Percentiles rank a stretch among this genome's conserved stretches.
Conservation (phyloP, 495 filamentous ascomycete genomes). For the Neurospora sp. region DNA sequence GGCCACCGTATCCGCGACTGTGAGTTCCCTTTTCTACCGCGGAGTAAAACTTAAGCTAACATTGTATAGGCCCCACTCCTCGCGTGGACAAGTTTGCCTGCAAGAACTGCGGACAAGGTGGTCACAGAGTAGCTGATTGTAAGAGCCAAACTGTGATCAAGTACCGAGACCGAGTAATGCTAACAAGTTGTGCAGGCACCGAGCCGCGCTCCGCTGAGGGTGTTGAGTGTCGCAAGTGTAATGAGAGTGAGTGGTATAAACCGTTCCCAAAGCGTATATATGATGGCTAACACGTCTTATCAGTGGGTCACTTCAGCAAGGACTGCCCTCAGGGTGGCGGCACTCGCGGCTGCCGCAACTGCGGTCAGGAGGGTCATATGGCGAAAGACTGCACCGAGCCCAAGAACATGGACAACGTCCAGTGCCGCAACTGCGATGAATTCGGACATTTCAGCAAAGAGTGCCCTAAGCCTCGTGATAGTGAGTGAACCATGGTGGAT, state of each 20-base stretch:
- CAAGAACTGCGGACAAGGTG: slow-evolving; percentile 61
- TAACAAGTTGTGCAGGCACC: slow-evolving; percentile 34
- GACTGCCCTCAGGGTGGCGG: slow-evolving; percentile 59
- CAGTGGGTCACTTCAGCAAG: slow-evolving; percentile 72
- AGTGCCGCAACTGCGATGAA: slow-evolving; percentile 69
- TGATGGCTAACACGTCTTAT: slow-evolving; percentile 6
- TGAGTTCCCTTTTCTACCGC: slow-evolving; percentile 21
- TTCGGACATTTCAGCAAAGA: slow-evolving; percentile 63
- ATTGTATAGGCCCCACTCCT: slow-evolving; percentile 32
- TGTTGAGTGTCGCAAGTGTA: slow-evolving; percentile 75
- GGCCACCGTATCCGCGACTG: slow-evolving; percentile 69
- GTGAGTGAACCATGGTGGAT: slow-evolving; percentile 24
- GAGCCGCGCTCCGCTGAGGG: slow-evolving; percentile 60
- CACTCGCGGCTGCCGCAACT: slow-evolving; percentile 55
- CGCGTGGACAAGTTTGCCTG: slow-evolving; percentile 55
- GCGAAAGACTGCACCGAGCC: slow-evolving; percentile 40
- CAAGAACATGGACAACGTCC: slow-evolving; percentile 52
- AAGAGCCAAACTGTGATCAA: slow-evolving; percentile 6
- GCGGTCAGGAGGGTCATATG: slow-evolving; percentile 58
- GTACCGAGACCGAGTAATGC: neutral
- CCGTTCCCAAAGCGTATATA: neutral
- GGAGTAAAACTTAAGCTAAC: slow-evolving; percentile 17
- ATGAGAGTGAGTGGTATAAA: slow-evolving; percentile 41
- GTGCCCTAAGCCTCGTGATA: slow-evolving; percentile 69
- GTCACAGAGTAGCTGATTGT: slow-evolving; percentile 34